Evolutionary conservation across 306 rosid genomes (phyloP).

Genomic region (Adenanthera pavonina): DNA sequence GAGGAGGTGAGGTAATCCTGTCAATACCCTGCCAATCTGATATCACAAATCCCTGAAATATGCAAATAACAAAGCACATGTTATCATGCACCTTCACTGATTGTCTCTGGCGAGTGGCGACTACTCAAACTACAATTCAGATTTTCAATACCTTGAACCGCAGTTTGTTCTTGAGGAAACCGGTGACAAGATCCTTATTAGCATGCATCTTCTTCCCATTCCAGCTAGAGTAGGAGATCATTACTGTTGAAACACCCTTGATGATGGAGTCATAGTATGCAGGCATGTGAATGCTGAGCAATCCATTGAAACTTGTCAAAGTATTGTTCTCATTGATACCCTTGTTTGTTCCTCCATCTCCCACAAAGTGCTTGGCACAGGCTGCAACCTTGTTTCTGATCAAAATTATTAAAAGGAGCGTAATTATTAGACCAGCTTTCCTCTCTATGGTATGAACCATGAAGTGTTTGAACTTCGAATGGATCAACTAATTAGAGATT

Average conservation of each 20-base stretch:
- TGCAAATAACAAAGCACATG: not conserved
- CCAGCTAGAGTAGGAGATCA: conserved; percentile 91
- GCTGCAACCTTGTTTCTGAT: conserved; percentile 89
- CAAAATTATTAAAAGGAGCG: conserved; percentile 24
- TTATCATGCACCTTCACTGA: not conserved
- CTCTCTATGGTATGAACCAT: not conserved
- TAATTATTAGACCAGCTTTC: conserved; percentile 31
- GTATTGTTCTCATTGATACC: conserved; percentile 95
- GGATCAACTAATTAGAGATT: not conserved
- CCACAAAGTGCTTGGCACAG: conserved; percentile 92
- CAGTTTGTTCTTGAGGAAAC: conserved; percentile 68
- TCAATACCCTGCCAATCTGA: conserved; percentile 92
- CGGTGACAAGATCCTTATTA: conserved; percentile 69
- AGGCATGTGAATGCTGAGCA: conserved; percentile 82
- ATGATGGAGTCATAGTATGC: conserved; percentile 64
- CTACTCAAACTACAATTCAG: not conserved
- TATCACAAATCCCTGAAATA: conserved; percentile 78
- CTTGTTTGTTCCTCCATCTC: conserved; percentile 92
- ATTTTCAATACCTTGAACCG: conserved; percentile 62
- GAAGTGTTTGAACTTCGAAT: not conserved
- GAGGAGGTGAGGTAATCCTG: conserved; percentile 83
- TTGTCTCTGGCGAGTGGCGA: not conserved
- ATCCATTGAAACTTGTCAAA: conserved; percentile 55
- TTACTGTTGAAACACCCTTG: conserved; percentile 82
- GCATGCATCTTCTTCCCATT: conserved; percentile 84